phyloP scores from a whole-genome alignment of 225 moss, liverwort and hornwort species.

The Anthoceros angustus region DNA sequence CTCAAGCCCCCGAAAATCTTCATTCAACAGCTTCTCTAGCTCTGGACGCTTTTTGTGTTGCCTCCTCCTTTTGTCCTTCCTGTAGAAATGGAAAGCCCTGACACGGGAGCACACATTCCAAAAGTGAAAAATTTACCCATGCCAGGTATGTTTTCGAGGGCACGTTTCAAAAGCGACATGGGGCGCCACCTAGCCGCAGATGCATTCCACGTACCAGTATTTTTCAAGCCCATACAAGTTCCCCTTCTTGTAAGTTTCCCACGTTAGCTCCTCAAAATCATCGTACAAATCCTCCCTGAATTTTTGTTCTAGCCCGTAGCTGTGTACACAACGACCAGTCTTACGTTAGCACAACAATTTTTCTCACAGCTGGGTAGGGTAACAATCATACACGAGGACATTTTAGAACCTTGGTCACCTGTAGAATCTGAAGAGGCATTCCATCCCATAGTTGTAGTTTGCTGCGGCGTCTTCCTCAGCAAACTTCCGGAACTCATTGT shows the following conservation, averaged over 20 bases:
- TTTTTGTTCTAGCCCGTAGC: conserved; percentile 88
- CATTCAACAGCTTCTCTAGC: conserved; percentile 61
- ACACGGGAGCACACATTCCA: neutral
- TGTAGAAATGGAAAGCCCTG: conserved; percentile 92
- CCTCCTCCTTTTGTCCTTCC: conserved; percentile 44
- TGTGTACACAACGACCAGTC: conserved; percentile 13
- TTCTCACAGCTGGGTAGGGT: neutral
- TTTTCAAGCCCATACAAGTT: conserved; percentile 96
- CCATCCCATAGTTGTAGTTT: conserved; percentile 93
- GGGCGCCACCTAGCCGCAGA: neutral
- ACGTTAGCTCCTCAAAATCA: conserved; percentile 80
- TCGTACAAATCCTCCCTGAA: conserved; percentile 93
- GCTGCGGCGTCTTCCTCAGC: conserved; percentile 87
- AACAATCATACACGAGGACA: neutral
- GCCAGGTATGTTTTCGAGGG: neutral
- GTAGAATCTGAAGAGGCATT: conserved; percentile 96
- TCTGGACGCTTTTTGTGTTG: conserved; percentile 42
- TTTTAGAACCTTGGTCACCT: conserved; percentile 30
- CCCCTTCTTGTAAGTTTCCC: conserved; percentile 62
- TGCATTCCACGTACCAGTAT: conserved; percentile 51
- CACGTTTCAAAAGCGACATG: neutral
- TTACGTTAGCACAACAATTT: neutral
- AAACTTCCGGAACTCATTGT: conserved; percentile 78
- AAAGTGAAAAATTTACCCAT: neutral
- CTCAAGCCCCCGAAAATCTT: conserved; percentile 63